Conservation (phyloP, 1,284 basidiomycete species). For the Boletus semigastroideus region DNA sequence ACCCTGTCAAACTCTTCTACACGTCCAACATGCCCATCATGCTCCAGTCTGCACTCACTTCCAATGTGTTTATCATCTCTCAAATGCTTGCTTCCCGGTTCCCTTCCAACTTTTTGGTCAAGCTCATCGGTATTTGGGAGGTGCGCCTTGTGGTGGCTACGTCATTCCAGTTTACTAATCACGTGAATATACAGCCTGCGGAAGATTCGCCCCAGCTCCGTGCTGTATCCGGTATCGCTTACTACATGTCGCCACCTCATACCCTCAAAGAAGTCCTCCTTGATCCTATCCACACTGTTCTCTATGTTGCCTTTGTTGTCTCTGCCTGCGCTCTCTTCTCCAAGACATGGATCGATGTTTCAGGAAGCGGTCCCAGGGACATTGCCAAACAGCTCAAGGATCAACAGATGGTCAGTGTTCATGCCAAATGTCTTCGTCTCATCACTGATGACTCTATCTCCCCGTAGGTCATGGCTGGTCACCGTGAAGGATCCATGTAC, state of each 20-base stretch:
- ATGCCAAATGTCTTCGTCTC: not conserved
- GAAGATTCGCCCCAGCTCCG: slow-evolving; percentile 92
- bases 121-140: slow-evolving; percentile 95
- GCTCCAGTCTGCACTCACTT: slow-evolving; percentile 93
- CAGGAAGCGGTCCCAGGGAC: slow-evolving; percentile 92
- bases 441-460: not conserved
- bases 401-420: slow-evolving; percentile 79
- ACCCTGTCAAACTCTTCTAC: slow-evolving; percentile 99
- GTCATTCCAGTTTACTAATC: not conserved
- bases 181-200: slow-evolving; percentile 57
- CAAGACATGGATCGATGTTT: slow-evolving; percentile 99
- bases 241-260: slow-evolving; percentile 97
- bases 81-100: slow-evolving; percentile 94
- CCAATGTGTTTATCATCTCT: slow-evolving; percentile 94
- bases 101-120: slow-evolving; percentile 89
- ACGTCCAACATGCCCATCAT: slow-evolving; percentile 99
- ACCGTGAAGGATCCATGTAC: slow-evolving; percentile 97
- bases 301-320: slow-evolving; percentile 93
- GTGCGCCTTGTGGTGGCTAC: slow-evolving; percentile 43
- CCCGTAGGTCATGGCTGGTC: slow-evolving; percentile 87
- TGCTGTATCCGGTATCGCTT: slow-evolving; percentile 91
- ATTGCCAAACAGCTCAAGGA: slow-evolving; percentile 99
- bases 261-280: slow-evolving; percentile 84
- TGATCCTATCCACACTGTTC: slow-evolving; percentile 91
- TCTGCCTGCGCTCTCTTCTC: slow-evolving; percentile 96